A percentile compares a stretch with the other conserved stretches of the same genome.
Evolutionary conservation across 768 basidiomycete genomes (phyloP).

Genomic region (Pisolithus tinctorius): DNA sequence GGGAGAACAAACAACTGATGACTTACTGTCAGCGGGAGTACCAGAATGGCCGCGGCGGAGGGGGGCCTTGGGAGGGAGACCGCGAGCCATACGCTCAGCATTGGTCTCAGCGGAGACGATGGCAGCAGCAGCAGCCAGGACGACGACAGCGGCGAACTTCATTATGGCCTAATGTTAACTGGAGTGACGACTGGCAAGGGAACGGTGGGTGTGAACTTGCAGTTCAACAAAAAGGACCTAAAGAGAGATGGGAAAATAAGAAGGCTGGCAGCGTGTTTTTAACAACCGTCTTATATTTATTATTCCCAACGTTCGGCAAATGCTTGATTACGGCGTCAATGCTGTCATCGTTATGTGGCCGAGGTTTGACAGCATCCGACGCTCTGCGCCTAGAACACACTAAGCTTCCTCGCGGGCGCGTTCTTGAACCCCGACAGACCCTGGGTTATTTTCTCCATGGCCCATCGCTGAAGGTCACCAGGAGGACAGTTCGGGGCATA

Average conservation of each 20-base stretch:
- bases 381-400: background rate
- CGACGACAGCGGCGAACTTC: slow-evolving; percentile 26
- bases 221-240: slow-evolving; percentile 5
- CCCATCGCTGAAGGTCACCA: no score
- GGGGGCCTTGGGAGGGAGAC: slow-evolving; percentile 45
- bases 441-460: background rate
- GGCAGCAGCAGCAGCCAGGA: slow-evolving; percentile 33
- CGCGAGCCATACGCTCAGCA: slow-evolving; percentile 46
- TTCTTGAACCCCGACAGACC: background rate
- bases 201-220: background rate
- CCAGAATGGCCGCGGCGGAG: slow-evolving; percentile 13
- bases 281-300: background rate
- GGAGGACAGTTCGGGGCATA: no score
- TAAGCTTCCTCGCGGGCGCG: background rate
- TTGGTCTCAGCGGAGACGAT: slow-evolving; percentile 42
- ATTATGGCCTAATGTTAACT: slow-evolving; percentile 12
- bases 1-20: background rate
- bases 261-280: background rate
- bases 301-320: background rate
- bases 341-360: background rate
- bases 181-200: background rate
- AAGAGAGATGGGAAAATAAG: slow-evolving; percentile 8
- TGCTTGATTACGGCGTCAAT: background rate
- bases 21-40: slow-evolving; percentile 30
- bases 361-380: background rate